Conservation (phyloP, 805 yeast genomes). For the Metschnikowia anglica region DNA sequence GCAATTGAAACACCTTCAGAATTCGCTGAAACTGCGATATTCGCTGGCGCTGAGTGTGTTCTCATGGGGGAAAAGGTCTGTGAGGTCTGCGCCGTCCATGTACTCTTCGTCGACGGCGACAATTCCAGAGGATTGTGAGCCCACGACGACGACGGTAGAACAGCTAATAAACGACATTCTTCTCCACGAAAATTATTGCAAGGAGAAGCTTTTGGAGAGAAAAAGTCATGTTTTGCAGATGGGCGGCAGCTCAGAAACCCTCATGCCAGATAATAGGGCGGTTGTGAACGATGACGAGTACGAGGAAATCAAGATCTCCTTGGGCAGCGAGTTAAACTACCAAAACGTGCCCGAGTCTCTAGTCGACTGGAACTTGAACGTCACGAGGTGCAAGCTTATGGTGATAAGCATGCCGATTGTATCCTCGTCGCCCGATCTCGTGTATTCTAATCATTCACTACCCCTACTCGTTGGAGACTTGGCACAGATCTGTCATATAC, state of each 20-base stretch:
- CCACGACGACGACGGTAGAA: constrained; percentile 42
- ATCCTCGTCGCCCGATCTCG: constrained; percentile 37
- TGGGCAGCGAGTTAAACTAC: constrained; percentile 41
- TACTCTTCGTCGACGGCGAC: constrained; percentile 44
- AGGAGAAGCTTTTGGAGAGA: constrained; percentile 18
- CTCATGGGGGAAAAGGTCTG: constrained; percentile 36
- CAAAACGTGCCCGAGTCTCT: constrained; percentile 41
- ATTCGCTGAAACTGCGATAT: constrained; percentile 26
- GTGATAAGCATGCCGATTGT: constrained; percentile 40
- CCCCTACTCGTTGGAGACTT: constrained; percentile 45
- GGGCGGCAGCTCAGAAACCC: background rate
- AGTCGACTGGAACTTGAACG: constrained; percentile 54
- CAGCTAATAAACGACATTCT: constrained; percentile 44
- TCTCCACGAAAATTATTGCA: constrained; percentile 35
- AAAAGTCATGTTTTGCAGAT: constrained; percentile 2
- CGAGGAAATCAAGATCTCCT: constrained; percentile 36
- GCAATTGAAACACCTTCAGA: constrained; percentile 23
- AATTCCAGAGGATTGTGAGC: constrained; percentile 46
- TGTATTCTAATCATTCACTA: constrained; percentile 31
- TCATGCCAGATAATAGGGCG: background rate
- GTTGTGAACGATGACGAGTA: constrained; percentile 22
- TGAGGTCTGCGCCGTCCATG: constrained; percentile 44
- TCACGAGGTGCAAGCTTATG: constrained; percentile 48
- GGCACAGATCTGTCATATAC: constrained; percentile 40
- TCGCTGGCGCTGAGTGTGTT: constrained; percentile 41